These are phyloP conservation scores for Trypanosoma cruzi DNA, from an alignment of 208 protist genomes.

Conservation along the genomic window DNA sequence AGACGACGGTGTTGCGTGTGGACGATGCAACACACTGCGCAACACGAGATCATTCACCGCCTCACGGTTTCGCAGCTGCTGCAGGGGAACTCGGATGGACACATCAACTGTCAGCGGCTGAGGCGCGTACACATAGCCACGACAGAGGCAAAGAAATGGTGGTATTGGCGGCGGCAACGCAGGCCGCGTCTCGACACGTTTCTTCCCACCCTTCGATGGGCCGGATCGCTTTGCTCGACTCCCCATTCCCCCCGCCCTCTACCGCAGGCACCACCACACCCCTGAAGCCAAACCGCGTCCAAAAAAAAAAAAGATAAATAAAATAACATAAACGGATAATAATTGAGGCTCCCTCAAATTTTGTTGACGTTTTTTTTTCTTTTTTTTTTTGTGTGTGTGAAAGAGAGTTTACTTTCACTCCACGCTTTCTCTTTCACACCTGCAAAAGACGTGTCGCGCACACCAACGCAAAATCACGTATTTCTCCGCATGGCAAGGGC, in stretches of 20 bases:
- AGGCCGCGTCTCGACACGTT: not conserved
- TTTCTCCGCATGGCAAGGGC: too few species aligned
- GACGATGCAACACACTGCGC: conserved; percentile 49
- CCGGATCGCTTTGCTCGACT: conserved; percentile 1
- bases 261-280: not conserved
- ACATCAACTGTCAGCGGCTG: conserved; percentile 34
- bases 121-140: conserved; percentile 37
- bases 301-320: not conserved
- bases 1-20: conserved; percentile 29
- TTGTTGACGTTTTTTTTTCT: too few species aligned
- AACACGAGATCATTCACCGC: conserved; percentile 46
- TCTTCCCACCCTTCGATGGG: conserved; percentile 1
- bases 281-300: not conserved
- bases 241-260: not conserved
- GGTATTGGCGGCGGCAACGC: not conserved
- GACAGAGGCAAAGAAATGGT: conserved; percentile 47
- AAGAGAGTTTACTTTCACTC: too few species aligned
- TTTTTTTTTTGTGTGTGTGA: too few species aligned
- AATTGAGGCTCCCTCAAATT: too few species aligned
- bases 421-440: too few species aligned
- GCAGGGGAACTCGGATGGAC: conserved; percentile 42
- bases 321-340: not conserved
- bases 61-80: conserved; percentile 38
- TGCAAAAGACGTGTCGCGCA: too few species aligned
- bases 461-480: too few species aligned